A percentile compares a stretch with the other conserved stretches of the same genome.
These are phyloP conservation scores for Talaromyces verruculosus DNA, from an alignment of 2,329 filamentous ascomycete genomes.

Conservation along the genomic window DNA sequence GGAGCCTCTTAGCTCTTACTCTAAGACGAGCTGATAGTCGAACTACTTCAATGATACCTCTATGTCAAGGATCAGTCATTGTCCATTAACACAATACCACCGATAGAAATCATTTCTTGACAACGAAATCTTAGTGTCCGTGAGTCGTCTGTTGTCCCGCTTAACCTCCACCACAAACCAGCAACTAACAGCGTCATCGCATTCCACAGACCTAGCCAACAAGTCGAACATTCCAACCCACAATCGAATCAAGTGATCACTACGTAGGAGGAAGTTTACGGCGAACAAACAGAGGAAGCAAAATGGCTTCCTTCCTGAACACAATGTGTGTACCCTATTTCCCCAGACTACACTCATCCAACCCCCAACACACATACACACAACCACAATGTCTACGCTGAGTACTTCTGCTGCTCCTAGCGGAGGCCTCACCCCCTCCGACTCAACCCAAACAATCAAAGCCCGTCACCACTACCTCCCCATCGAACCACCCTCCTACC, in stretches of 20 bases:
- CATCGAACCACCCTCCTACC: slow-evolving; percentile 36
- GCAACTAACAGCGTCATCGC: slow-evolving; percentile 12
- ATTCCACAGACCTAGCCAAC: slow-evolving; percentile 7
- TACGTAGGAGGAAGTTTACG: background rate
- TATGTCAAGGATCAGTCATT: background rate
- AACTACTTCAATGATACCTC: background rate
- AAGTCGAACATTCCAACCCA: slow-evolving; percentile 11
- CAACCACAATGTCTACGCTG: slow-evolving; percentile 19
- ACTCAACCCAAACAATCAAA: slow-evolving; percentile 35
- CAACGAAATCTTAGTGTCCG: background rate
- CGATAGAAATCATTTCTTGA: background rate
- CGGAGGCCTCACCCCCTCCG: slow-evolving; percentile 27
- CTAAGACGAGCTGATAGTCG: background rate
- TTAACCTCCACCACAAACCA: background rate
- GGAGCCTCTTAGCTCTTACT: slow-evolving; percentile 2
- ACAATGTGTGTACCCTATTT: slow-evolving; percentile 67
- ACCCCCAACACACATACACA: slow-evolving; percentile 9
- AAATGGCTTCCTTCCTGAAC: slow-evolving; percentile 76
- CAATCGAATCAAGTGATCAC: background rate
- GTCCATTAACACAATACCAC: background rate
- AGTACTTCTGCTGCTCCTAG: background rate
- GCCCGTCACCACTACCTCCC: slow-evolving; percentile 29
- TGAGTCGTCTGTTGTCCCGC: background rate
- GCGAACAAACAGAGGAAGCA: slow-evolving; percentile 11
- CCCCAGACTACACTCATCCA: slow-evolving; percentile 22